Conservation (phyloP, 257 asterid genomes). For the Misopates orontium region DNA sequence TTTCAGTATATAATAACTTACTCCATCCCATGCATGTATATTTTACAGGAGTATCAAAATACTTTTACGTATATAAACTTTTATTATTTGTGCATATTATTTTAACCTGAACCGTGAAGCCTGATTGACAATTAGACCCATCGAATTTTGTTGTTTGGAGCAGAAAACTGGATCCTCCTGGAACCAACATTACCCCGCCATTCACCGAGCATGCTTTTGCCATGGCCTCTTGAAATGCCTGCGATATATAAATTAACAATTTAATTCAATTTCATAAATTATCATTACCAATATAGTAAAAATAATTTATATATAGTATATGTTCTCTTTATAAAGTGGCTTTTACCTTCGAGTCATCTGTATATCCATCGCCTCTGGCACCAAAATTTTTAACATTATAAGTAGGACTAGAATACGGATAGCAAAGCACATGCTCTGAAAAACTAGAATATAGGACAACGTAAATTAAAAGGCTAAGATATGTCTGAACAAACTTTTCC, state of each 20-base stretch:
- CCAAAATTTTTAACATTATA: conserved; percentile 27
- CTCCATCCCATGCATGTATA: too few relatives aligned
- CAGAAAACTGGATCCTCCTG: conserved; percentile 28
- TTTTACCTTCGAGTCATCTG: conserved; percentile 32
- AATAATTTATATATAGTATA: neutral
- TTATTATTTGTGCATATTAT: too few relatives aligned
- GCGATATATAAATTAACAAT: neutral
- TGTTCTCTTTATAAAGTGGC: neutral
- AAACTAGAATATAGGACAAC: conserved; percentile 6
- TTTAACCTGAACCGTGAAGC: conserved; percentile 26
- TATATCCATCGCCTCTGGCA: conserved; percentile 34
- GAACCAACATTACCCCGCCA: conserved; percentile 29
- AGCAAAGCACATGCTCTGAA: conserved; percentile 5
- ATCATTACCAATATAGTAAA: too few relatives aligned
- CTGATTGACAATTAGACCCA: conserved; percentile 25
- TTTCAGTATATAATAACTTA: too few relatives aligned
- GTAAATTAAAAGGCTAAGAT: conserved; percentile 14
- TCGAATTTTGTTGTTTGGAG: conserved; percentile 25
- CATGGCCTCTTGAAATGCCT: conserved; percentile 33
- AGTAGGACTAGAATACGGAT: too few relatives aligned
- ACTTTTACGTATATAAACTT: too few relatives aligned
- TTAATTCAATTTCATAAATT: too few relatives aligned
- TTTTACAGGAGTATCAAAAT: too few relatives aligned
- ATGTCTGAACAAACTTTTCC: conserved; percentile 1
- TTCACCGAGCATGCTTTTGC: conserved; percentile 20